phyloP scores from a whole-genome alignment of 768 basidiomycete species.

The Suillus plorans region DNA sequence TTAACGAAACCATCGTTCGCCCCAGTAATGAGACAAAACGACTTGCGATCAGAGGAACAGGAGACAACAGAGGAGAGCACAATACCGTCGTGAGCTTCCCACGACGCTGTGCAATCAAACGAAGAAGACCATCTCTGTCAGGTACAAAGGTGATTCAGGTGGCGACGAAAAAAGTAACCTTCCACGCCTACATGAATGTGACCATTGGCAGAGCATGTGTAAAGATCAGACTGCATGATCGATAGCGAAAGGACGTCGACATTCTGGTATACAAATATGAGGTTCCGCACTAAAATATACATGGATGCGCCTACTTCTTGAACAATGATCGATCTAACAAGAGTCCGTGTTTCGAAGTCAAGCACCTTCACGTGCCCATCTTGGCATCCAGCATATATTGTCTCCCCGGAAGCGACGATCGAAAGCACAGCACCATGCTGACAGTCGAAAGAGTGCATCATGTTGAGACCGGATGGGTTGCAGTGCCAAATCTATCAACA shows the following conservation, averaged over 20 bases:
- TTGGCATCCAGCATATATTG: slow-evolving; percentile 91
- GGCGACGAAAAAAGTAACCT: neutral
- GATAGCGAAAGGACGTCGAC: slow-evolving; percentile 84
- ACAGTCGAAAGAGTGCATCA: slow-evolving; percentile 69
- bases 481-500: slow-evolving; percentile 65
- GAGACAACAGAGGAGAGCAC: slow-evolving; percentile 77
- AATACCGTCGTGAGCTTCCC: slow-evolving; percentile 80
- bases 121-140: slow-evolving; percentile 75
- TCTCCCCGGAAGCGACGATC: slow-evolving; percentile 69
- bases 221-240: slow-evolving; percentile 61
- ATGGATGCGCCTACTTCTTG: slow-evolving; percentile 56
- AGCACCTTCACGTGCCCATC: slow-evolving; percentile 90
- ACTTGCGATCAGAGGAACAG: slow-evolving; percentile 24
- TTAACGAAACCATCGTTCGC: slow-evolving; percentile 87
- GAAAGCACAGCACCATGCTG: slow-evolving; percentile 82
- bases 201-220: slow-evolving; percentile 67
- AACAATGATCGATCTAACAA: slow-evolving; percentile 84
- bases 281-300: neutral
- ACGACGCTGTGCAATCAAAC: slow-evolving; percentile 83
- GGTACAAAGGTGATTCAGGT: neutral
- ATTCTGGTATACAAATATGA: slow-evolving; percentile 40
- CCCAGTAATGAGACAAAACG: slow-evolving; percentile 62
- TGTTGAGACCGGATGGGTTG: slow-evolving; percentile 40
- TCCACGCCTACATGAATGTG: slow-evolving; percentile 57
- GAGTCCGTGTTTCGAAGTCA: slow-evolving; percentile 86